Base-by-base conservation (phyloP, 2,329 filamentous ascomycete species). In the Aspergillus niger region DNA sequence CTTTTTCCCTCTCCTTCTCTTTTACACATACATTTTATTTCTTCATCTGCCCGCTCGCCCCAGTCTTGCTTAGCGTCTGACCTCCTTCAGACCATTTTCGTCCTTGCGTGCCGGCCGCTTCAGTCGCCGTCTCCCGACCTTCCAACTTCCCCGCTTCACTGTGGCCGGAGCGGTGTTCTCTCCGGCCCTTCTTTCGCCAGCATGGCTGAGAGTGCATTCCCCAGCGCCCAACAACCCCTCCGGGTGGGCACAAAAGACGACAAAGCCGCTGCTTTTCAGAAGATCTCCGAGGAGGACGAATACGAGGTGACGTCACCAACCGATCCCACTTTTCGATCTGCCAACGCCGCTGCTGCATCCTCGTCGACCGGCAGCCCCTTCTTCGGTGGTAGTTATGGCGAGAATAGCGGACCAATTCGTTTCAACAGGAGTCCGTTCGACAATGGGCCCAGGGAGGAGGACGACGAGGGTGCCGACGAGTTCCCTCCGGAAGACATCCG, bases 281-380 rank as follows among this genome's bases (percentile, higher is more conserved):
- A 91, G 63, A 87, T 94, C 60, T 81, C 84, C 61, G 92, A 96
- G 77, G 92, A 96, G 71, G 92, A 96, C 56, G 91, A 94, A 75
- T 87, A 86, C 72, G 91, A 93, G 72, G 83, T 93, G 72, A 87
- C 87, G 66, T 93, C 91, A 57, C 91, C 91, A 63, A 92, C 91
- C 63, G 83, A 86, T 58, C 77, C 85, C 32, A 84, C 77, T 59
- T 89, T 89, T 70, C 83, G 82, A 28, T 72, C 77, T 50, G 67
- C 69, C 41, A 76, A 74, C 59, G 70, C 75, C 26, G 68, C 65
- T 36, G 64, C 64, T 24, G 64, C 51, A 17, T 55, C 61, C 10
- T 58, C 68, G 5, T 64, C 71, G 10, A 61, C 68, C 55, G 78
- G 76, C 56, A 73, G 79, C 55, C 74, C 76, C 52, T 84, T 86